Percentiles rank a stretch among this genome's conserved stretches.
Evolutionary conservation across 805 yeast genomes (phyloP).

Genomic region (Kluyveromyces lactis): DNA sequence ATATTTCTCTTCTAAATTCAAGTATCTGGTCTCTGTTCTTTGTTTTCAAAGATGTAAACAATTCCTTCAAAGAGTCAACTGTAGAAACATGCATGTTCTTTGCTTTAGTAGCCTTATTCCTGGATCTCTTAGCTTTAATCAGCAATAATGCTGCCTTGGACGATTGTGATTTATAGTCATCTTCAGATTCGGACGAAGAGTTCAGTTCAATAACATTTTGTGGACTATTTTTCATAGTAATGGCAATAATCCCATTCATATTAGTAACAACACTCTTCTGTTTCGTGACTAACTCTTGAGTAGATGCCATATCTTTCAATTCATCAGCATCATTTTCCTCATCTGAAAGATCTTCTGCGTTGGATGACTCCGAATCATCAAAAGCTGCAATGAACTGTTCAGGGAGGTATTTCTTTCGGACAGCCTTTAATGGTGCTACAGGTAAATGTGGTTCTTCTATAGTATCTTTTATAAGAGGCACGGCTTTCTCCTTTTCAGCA

Average conservation of each 20-base stretch:
- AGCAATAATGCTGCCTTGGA: slow-evolving; percentile 31
- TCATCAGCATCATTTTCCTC: background rate
- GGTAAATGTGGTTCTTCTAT: too few species aligned
- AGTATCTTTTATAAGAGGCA: too few species aligned
- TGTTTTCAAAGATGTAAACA: slow-evolving; percentile 32
- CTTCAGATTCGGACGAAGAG: slow-evolving; percentile 12
- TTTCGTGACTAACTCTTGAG: background rate
- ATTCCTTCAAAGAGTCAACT: slow-evolving; percentile 18
- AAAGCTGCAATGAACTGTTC: background rate
- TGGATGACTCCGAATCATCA: background rate
- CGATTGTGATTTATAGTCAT: slow-evolving; percentile 12
- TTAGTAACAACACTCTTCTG: background rate
- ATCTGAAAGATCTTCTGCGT: background rate
- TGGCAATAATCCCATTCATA: background rate
- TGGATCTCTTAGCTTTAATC: slow-evolving; percentile 29
- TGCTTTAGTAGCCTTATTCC: slow-evolving; percentile 3
- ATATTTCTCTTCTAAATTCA: slow-evolving; percentile 39
- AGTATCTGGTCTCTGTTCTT: slow-evolving; percentile 43
- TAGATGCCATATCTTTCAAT: background rate
- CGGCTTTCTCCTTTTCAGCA: too few species aligned
- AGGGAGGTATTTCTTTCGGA: background rate
- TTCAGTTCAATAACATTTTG: slow-evolving; percentile 12
- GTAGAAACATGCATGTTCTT: background rate
- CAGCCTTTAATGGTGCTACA: too few species aligned
- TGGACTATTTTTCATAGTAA: background rate